Conservation (phyloP, 148 eudicot species). For the Chenopodium quinoa region DNA sequence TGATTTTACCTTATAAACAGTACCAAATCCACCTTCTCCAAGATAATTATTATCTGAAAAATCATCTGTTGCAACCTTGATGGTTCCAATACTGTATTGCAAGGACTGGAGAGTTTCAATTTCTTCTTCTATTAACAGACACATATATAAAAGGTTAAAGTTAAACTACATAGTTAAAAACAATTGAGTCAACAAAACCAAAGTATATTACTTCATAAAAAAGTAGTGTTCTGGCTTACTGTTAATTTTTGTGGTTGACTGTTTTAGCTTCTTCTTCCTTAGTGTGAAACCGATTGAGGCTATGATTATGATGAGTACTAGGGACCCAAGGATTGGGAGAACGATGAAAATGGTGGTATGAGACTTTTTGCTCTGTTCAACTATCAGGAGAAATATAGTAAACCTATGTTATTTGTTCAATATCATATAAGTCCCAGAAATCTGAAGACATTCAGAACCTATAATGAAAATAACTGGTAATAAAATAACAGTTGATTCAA, state of each 20-base stretch:
- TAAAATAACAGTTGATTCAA: background rate
- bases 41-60: conserved; percentile 31
- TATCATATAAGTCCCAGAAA: background rate
- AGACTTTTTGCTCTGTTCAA: background rate
- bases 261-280: conserved; percentile 15
- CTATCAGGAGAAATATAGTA: background rate
- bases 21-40: conserved; percentile 64
- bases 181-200: too few relatives aligned
- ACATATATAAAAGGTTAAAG: background rate
- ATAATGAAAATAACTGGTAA: background rate
- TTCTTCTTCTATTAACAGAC: conserved; percentile 25
- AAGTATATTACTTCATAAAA: too few relatives aligned
- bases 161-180: too few relatives aligned
- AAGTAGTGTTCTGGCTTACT: conserved; percentile 1
- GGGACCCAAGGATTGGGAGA: conserved; percentile 7
- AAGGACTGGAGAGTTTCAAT: conserved; percentile 29
- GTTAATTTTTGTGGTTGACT: background rate
- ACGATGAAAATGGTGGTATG: background rate
- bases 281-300: conserved; percentile 5
- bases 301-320: conserved; percentile 2
- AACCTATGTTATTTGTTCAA: background rate
- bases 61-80: conserved; percentile 41
- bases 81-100: conserved; percentile 14
- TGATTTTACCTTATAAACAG: conserved; percentile 45
- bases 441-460: background rate